A percentile compares a stretch with the other conserved stretches of the same genome.
phyloP scores from a whole-genome alignment of 1,284 basidiomycete species.

The Heterobasidion occidentale region DNA sequence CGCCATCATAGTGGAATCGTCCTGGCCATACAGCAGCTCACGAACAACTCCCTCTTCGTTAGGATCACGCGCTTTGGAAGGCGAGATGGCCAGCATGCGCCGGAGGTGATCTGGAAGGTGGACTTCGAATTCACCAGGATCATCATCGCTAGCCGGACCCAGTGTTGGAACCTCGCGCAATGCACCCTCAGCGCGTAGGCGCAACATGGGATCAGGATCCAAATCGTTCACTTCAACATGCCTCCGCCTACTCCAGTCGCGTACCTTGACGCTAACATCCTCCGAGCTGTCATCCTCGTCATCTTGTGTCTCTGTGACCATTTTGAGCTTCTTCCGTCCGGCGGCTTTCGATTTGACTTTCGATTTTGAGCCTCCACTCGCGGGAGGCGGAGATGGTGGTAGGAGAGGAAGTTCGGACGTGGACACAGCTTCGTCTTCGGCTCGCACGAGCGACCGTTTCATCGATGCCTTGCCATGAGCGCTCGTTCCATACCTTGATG shows the following conservation, averaged over 20 bases:
- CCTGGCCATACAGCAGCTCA: slow-evolving; percentile 51
- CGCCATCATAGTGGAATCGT: slow-evolving; percentile 48
- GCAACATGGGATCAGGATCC: slow-evolving; percentile 9
- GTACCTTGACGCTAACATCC: slow-evolving; percentile 21
- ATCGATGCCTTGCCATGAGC: neutral
- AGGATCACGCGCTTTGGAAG: slow-evolving; percentile 28
- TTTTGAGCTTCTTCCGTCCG: slow-evolving; percentile 34
- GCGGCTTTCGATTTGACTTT: slow-evolving; percentile 34
- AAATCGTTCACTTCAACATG: neutral
- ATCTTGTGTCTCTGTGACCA: slow-evolving; percentile 21
- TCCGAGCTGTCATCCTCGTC: slow-evolving; percentile 27
- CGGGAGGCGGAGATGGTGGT: slow-evolving; percentile 60
- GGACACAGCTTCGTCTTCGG: slow-evolving; percentile 6
- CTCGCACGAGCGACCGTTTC: slow-evolving; percentile 17
- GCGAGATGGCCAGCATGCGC: slow-evolving; percentile 52
- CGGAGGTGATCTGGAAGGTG: slow-evolving; percentile 60
- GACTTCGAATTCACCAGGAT: slow-evolving; percentile 35
- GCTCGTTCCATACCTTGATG: neutral
- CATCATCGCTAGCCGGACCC: slow-evolving; percentile 13
- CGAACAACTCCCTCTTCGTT: slow-evolving; percentile 51
- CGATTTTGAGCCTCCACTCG: slow-evolving; percentile 19
- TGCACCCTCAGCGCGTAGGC: slow-evolving; percentile 5
- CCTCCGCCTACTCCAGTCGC: slow-evolving; percentile 19
- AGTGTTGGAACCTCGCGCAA: slow-evolving; percentile 1
- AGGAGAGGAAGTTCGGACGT: slow-evolving; percentile 17